phyloP scores from a whole-genome alignment of 2,329 filamentous ascomycete genomes.

The Neophaeococcomyces aloes region DNA sequence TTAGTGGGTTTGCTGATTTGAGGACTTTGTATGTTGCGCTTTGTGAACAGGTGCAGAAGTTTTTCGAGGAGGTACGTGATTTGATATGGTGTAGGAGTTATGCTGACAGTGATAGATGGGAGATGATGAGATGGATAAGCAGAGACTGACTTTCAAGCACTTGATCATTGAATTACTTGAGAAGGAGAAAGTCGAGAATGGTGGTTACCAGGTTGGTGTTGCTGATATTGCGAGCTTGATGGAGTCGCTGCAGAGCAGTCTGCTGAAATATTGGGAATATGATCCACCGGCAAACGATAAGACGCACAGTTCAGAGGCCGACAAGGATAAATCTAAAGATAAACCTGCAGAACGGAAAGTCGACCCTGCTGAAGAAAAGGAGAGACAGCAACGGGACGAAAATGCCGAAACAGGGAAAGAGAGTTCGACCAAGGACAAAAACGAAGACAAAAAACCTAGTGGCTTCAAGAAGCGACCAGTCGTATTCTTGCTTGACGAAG shows the following conservation, averaged over 20 bases:
- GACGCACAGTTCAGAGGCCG: not conserved
- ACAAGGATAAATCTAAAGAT: not conserved
- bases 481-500: slow-evolving; percentile 9
- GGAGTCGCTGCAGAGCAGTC: slow-evolving; percentile 7
- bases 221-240: slow-evolving; percentile 6
- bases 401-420: not conserved
- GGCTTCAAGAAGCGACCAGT: slow-evolving; percentile 6
- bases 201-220: slow-evolving; percentile 1
- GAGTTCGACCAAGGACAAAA: not conserved
- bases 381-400: not conserved
- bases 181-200: slow-evolving; percentile 1
- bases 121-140: slow-evolving; percentile 9
- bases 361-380: not conserved
- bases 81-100: not conserved
- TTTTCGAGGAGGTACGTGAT: slow-evolving; percentile 4
- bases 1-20: slow-evolving; percentile 6
- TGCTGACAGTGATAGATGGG: slow-evolving; percentile 3
- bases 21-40: slow-evolving; percentile 6
- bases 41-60: slow-evolving; percentile 6
- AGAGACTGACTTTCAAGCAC: slow-evolving; percentile 7
- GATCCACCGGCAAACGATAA: slow-evolving; percentile 3
- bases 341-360: not conserved
- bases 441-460: not conserved
- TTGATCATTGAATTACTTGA: not conserved
- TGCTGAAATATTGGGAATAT: slow-evolving; percentile 9